Evolutionary conservation across 129 eudicot genomes (phyloP).

Genomic region (Ambrosia artemisiifolia): DNA sequence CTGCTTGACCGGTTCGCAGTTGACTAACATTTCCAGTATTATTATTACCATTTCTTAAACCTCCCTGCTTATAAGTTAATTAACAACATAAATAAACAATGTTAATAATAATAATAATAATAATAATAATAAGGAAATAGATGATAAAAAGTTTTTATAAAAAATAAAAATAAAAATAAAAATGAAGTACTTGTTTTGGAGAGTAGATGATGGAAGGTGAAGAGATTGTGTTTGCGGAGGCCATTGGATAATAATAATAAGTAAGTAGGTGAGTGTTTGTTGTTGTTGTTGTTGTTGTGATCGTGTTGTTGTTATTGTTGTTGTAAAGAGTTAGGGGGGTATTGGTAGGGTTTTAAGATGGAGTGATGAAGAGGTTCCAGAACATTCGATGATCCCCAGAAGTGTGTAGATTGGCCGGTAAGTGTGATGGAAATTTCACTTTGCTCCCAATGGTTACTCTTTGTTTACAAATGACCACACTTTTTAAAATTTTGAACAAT

Average conservation of each 20-base stretch:
- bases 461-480: neutral
- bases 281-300: neutral
- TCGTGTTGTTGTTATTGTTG: conserved; percentile 16
- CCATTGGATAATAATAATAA: conserved; percentile 56
- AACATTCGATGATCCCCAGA: conserved; percentile 46
- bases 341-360: conserved; percentile 30
- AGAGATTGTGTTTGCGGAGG: conserved; percentile 79
- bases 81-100: neutral
- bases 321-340: neutral
- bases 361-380: conserved; percentile 33
- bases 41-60: conserved; percentile 37
- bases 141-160: neutral
- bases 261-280: conserved; percentile 15
- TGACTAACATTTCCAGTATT: conserved; percentile 38
- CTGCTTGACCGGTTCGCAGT: conserved; percentile 46
- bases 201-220: conserved; percentile 64
- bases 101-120: neutral
- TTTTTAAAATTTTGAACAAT: neutral
- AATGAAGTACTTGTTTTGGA: conserved; percentile 42
- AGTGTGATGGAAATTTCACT: conserved; percentile 6
- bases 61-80: conserved; percentile 32
- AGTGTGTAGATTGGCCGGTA: conserved; percentile 27
- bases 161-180: neutral
- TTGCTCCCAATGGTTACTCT: neutral
- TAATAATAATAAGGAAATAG: neutral